These are phyloP conservation scores for Hypoxylon fuscum DNA, from an alignment of 495 filamentous ascomycete species.

Conservation along the genomic window DNA sequence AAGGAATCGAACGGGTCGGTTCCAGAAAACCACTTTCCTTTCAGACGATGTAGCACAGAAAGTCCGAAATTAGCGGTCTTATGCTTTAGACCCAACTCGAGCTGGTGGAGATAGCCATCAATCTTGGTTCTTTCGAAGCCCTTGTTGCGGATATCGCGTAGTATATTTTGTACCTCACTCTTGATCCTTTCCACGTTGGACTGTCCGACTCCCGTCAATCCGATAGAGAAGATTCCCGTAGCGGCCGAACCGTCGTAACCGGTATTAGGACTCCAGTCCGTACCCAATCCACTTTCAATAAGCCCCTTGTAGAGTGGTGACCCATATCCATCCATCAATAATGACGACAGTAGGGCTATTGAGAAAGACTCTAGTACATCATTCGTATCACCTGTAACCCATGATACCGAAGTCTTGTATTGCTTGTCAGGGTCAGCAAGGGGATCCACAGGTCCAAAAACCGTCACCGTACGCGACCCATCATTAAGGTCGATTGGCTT, in stretches of 20 bases:
- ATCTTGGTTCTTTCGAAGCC: constrained; percentile 91
- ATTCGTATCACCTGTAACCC: constrained; percentile 84
- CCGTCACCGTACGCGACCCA: constrained; percentile 71
- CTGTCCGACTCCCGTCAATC: constrained; percentile 84
- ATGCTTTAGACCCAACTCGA: constrained; percentile 90
- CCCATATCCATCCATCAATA: constrained; percentile 92
- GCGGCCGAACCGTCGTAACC: constrained; percentile 84
- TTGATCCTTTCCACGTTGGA: constrained; percentile 81
- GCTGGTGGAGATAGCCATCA: constrained; percentile 90
- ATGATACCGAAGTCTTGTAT: constrained; percentile 91
- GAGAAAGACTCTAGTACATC: constrained; percentile 89
- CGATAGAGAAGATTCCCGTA: constrained; percentile 85
- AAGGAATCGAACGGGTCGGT: constrained; percentile 89
- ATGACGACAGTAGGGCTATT: constrained; percentile 76
- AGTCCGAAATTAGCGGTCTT: constrained; percentile 96
- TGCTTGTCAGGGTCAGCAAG: constrained; percentile 85
- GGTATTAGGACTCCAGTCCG: constrained; percentile 92
- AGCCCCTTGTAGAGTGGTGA: constrained; percentile 92
- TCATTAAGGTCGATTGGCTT: constrained; percentile 74
- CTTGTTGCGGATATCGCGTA: constrained; percentile 69
- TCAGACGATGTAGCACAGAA: constrained; percentile 84
- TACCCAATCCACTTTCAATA: constrained; percentile 89
- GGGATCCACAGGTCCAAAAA: constrained; percentile 88
- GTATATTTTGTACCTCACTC: constrained; percentile 71
- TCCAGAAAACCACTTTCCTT: constrained; percentile 94